Evolutionary conservation across 2,329 filamentous ascomycete species (phyloP).

Genomic region (Pseudocercospora pini-densiflorae): DNA sequence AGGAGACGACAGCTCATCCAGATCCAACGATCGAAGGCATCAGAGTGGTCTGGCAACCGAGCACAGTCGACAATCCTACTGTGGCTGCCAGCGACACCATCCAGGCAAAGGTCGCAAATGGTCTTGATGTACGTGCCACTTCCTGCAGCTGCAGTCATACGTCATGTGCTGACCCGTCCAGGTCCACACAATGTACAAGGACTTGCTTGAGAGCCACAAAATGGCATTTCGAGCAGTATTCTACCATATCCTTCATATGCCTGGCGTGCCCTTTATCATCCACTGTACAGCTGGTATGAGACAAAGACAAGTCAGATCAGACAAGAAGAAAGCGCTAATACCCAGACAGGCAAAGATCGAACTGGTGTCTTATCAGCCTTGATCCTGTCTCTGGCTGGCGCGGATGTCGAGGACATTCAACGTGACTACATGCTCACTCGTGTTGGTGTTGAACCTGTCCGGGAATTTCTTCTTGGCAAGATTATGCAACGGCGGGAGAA

Average conservation of each 20-base stretch:
- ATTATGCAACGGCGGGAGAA: constrained; percentile 9
- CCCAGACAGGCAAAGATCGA: background rate
- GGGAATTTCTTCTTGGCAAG: constrained; percentile 6
- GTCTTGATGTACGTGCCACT: background rate
- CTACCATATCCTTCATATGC: constrained; percentile 7
- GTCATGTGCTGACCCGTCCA: background rate
- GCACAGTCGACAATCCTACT: constrained; percentile 5
- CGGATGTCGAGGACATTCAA: constrained; percentile 6
- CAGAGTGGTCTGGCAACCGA: constrained; percentile 6
- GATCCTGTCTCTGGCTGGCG: constrained; percentile 6
- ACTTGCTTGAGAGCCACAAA: constrained; percentile 10
- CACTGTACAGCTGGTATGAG: constrained; percentile 4
- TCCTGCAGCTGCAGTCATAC: background rate
- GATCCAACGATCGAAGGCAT: constrained; percentile 4
- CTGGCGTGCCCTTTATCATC: constrained; percentile 8
- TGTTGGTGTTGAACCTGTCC: background rate
- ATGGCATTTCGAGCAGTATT: constrained; percentile 6
- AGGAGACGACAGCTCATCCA: constrained; percentile 5
- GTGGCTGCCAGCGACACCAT: constrained; percentile 1
- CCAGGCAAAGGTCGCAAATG: constrained; percentile 3
- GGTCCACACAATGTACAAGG: constrained; percentile 10
- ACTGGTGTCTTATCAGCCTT: background rate
- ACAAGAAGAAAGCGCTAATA: background rate
- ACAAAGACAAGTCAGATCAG: background rate
- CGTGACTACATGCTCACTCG: constrained; percentile 7